Evolutionary conservation across 2,329 filamentous ascomycete genomes (phyloP), one percentile per base, ranked within the genome.

Genomic region (Cercospora sojina): DNA sequence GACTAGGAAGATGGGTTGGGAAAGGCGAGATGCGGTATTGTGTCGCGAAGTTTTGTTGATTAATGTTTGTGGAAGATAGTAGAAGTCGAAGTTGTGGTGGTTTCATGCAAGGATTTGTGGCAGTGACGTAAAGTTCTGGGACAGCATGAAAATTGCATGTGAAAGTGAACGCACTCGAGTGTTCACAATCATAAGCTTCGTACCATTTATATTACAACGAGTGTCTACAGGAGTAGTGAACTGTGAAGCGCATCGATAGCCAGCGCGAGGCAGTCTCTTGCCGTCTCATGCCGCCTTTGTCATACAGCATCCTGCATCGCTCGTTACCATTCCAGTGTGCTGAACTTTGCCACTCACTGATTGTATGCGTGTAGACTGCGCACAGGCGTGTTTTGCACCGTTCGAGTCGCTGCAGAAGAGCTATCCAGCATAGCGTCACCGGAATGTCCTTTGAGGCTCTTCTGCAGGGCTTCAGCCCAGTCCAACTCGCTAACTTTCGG

Each of bases 91-190:
- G 53, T 31, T 12, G 29, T 57, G 31, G 18, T 32, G 31, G 31
- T 20, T 57, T 23, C 53, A 57, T 57, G 53, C 53, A 31, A 57
- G 53, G 53, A 57, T 35, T 35, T 57, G 27, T 57, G 29, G 53
- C 53, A 31, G 12, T 57, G n/a, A 57, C 53, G 31, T 35, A 57
- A 57, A 57, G 53, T 57, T 31, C 53, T 35, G 53, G 53, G 53
- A 57, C 53, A n/a, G 18, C 0, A 1, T 27, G 5, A 27, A 53
- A 53, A 27, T 27, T 53, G 47, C 47, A 53, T 53, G 47, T 53
- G 47, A 53, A 53, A 53, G 47, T n/a, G 47, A 29, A 16, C 8
- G 47, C 27, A 16, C 8, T 23, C 27, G 29, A 3, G 29, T 57
- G 29, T 31, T 35, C 53, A 32, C 20, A 3, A 29, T 55, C 13